Base-by-base conservation (phyloP, 345 rosid species). In the Acer saccharum region DNA sequence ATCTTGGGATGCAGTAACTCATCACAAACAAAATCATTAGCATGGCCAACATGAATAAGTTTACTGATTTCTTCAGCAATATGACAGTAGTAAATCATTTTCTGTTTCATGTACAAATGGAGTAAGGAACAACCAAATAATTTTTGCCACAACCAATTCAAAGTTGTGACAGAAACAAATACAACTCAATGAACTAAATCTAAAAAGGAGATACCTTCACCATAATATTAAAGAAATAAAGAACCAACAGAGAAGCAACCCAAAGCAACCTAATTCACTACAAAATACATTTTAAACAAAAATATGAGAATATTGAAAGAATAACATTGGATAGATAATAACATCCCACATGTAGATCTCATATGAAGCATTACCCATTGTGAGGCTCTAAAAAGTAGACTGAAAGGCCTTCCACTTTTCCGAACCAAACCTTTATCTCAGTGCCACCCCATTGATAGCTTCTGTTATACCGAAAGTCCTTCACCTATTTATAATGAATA, bases 301-400 rank as follows among this genome's bases (percentile, higher is more conserved):
- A 50, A 74, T 48, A 74, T 21, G 32, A 65, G 70, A 27, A 64
- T 27, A 27, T 46, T 11, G 48, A 50, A 48, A n/a, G 16, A 74
- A 64, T 18, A 2, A 65, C 29, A 65, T 10, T 1, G n/a, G 44
- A 27, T 6, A 39, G 9, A 21, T 8, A 46, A 63, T 46, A 39
- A 13, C 23, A 70, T 5, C 14, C 29, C n/a, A 21, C 39, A 35
- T 57, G 76, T 63, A 20, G 18, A 41, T 66, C 6, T 82, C 25
- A 68, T 79, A 57, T 72, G 64, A 25, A 55, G 68, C 60, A 68
- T 84, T 87, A 93, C 99, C 94, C 93, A 69, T 93, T 95, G 55
- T 88, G 98, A 74, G 97, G 98, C 74, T 95, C 98, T 82, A 95
- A 82, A 81, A 95, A 91, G 85, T 93, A 91, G 79, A 93, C 98